Conservation (phyloP, 179 eudicot species). For the Nepenthes alata region DNA sequence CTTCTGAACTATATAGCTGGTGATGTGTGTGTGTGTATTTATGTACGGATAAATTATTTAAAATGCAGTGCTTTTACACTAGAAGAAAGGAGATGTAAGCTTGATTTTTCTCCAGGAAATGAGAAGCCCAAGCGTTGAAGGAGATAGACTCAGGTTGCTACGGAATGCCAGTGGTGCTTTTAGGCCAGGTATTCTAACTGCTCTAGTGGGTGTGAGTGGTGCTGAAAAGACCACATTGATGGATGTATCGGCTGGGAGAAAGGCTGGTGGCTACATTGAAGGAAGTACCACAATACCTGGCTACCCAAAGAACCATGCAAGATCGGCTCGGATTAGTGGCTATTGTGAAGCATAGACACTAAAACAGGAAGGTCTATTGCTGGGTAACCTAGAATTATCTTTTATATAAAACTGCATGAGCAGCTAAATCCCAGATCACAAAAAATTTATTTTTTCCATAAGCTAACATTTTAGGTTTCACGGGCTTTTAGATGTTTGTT, state of each 20-base stretch:
- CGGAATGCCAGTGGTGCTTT: constrained; percentile 73
- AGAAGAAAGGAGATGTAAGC: neutral
- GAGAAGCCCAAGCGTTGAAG: constrained; percentile 47
- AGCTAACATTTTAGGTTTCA: neutral
- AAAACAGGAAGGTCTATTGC: constrained; percentile 33
- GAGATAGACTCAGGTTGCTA: constrained; percentile 49
- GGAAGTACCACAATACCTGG: constrained; percentile 64
- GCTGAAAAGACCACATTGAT: constrained; percentile 82
- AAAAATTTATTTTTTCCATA: neutral
- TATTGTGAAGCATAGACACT: constrained; percentile 53
- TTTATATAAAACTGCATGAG: too few species aligned
- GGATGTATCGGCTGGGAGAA: constrained; percentile 81
- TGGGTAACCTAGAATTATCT: neutral
- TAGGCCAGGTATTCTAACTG: constrained; percentile 72
- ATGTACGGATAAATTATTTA: too few species aligned
- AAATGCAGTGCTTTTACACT: too few species aligned
- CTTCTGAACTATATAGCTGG: too few species aligned
- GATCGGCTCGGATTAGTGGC: constrained; percentile 71
- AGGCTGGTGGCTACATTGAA: constrained; percentile 64
- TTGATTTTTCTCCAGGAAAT: constrained; percentile 38
- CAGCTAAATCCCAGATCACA: neutral
- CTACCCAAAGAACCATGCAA: constrained; percentile 62
- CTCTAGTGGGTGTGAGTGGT: constrained; percentile 80
- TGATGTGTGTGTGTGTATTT: too few species aligned
- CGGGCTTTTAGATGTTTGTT: constrained; percentile 39